A percentile compares a stretch with the other conserved stretches of the same genome.
phyloP scores from a whole-genome alignment of 2,329 filamentous ascomycete species.

The Fonsecaea pedrosoi region DNA sequence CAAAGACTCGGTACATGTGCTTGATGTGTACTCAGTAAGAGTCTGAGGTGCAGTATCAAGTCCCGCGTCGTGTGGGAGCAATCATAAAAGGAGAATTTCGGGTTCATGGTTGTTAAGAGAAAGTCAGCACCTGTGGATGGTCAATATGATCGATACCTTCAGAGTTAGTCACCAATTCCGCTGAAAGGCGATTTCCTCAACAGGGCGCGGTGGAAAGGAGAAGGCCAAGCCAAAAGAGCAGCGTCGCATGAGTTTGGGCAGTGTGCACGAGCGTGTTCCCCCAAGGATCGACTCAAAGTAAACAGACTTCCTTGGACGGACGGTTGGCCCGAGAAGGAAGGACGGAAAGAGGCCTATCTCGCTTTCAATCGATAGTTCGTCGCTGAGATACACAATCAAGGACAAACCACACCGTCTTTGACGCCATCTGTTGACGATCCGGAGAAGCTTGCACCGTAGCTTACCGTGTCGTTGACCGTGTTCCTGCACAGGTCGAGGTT shows the following conservation, averaged over 20 bases:
- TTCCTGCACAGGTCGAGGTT: neutral
- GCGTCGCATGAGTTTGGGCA: too few species aligned
- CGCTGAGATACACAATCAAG: constrained; percentile 3
- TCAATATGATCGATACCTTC: too few species aligned
- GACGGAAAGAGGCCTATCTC: constrained; percentile 6
- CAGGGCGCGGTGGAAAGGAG: neutral
- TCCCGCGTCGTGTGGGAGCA: neutral
- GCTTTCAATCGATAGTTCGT: constrained; percentile 17
- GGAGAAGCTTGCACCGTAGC: neutral
- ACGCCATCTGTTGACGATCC: neutral
- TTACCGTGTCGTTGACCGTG: neutral
- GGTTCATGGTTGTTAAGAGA: neutral
- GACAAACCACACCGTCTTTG: neutral
- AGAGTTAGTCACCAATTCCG: too few species aligned
- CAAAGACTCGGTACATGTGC: too few species aligned
- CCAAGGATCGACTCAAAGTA: too few species aligned
- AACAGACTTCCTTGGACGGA: too few species aligned
- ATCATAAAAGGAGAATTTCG: neutral
- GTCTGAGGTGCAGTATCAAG: constrained; percentile 5
- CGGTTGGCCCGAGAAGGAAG: neutral
- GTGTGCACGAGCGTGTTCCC: too few species aligned
- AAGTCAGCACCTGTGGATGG: too few species aligned
- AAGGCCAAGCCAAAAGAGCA: neutral
- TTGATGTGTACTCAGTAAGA: too few species aligned
- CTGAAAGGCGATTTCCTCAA: neutral